phyloP scores from a whole-genome alignment of 352 stramenopile genomes.

The Phytophthora crassamura region DNA sequence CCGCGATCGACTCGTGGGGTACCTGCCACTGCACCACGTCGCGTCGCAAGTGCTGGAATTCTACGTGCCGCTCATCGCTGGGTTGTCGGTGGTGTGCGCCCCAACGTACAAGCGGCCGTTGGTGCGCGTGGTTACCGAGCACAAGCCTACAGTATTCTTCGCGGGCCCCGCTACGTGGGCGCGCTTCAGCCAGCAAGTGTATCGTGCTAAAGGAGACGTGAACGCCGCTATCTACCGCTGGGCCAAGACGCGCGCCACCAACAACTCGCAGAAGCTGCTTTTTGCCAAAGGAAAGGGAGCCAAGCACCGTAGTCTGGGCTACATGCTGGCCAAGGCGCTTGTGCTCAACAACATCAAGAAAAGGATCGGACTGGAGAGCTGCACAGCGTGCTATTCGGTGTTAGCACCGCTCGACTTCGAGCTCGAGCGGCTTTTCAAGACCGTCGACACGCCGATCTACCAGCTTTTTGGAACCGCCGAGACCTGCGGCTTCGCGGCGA shows the following conservation, averaged over 20 bases:
- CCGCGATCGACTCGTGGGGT: slow-evolving; percentile 65
- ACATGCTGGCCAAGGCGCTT: slow-evolving; percentile 81
- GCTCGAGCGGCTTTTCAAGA: slow-evolving; percentile 84
- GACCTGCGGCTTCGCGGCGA: slow-evolving; percentile 68
- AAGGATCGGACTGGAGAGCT: slow-evolving; percentile 79
- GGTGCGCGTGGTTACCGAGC: slow-evolving; percentile 56
- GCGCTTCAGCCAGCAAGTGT: slow-evolving; percentile 73
- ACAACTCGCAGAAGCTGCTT: slow-evolving; percentile 83
- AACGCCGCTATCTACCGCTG: slow-evolving; percentile 77
- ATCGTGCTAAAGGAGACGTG: slow-evolving; percentile 74
- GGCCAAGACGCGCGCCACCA: slow-evolving; percentile 79
- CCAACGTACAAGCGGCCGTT: slow-evolving; percentile 53
- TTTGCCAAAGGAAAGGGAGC: slow-evolving; percentile 44
- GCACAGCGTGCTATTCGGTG: slow-evolving; percentile 76
- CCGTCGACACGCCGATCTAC: slow-evolving; percentile 84
- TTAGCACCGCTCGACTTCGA: slow-evolving; percentile 82
- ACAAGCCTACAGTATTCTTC: slow-evolving; percentile 82
- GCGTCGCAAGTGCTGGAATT: slow-evolving; percentile 77
- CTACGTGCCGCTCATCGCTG: slow-evolving; percentile 72
- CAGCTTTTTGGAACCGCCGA: slow-evolving; percentile 75
- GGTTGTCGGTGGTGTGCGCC: slow-evolving; percentile 67
- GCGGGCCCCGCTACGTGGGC: slow-evolving; percentile 76
- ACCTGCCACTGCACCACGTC: slow-evolving; percentile 75
- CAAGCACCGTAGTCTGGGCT: slow-evolving; percentile 68
- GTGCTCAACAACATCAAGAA: slow-evolving; percentile 85